Percentiles rank a stretch among this genome's conserved stretches.
Evolutionary conservation across 345 rosid genomes (phyloP).

Genomic region (Jatropha curcas): DNA sequence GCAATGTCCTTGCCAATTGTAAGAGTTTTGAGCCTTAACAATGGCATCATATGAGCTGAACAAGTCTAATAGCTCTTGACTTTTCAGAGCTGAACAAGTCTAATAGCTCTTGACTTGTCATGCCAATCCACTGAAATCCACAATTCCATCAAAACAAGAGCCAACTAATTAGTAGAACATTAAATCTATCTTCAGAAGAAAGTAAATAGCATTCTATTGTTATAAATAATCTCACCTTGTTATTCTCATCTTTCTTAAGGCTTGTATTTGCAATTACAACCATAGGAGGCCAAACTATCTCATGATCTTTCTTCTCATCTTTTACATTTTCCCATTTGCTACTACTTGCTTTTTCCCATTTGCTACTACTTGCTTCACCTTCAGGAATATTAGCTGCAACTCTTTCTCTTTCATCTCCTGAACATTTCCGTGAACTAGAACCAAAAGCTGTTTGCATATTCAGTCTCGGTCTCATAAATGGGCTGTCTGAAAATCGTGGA

Average conservation of each 20-base stretch:
- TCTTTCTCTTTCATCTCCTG: constrained; percentile 24
- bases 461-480: constrained; percentile 48
- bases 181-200: background rate
- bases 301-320: constrained; percentile 58
- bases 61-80: constrained; percentile 46
- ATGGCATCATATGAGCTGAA: constrained; percentile 54
- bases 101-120: constrained; percentile 76
- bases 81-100: too few species aligned
- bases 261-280: constrained; percentile 71
- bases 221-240: constrained; percentile 45
- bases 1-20: constrained; percentile 77
- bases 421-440: constrained; percentile 29
- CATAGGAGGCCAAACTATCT: constrained; percentile 94
- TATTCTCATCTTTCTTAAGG: constrained; percentile 62
- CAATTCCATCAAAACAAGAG: background rate
- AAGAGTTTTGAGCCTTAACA: constrained; percentile 67
- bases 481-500: constrained; percentile 32
- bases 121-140: constrained; percentile 69
- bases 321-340: constrained; percentile 63
- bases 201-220: background rate
- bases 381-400: constrained; percentile 44
- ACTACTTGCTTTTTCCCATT: constrained; percentile 80
- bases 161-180: background rate
- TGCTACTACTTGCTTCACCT: constrained; percentile 52
- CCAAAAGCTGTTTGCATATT: constrained; percentile 53